A percentile compares a stretch with the other conserved stretches of the same genome.
Conservation (phyloP, 192 early-diverging fungal genomes). For the Backusella tarrabulga region DNA sequence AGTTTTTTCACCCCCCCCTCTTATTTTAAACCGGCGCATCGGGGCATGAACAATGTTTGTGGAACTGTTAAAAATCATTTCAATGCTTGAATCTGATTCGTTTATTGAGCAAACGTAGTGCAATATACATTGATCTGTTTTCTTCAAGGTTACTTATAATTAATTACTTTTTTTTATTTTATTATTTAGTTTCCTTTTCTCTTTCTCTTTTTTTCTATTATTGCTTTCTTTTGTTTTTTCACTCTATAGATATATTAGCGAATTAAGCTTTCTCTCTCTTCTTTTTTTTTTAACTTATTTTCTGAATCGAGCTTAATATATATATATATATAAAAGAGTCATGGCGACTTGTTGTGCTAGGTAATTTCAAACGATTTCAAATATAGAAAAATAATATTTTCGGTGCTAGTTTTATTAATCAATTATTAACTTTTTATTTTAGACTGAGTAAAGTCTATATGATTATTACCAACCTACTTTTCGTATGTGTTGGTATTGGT, state of each 20-base stretch:
- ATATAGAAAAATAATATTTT: not conserved
- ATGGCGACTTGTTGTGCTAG: constrained; percentile 14
- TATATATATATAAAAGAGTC: not conserved
- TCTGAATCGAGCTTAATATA: not conserved
- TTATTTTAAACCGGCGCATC: not conserved
- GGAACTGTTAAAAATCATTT: not conserved
- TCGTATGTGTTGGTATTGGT: constrained; percentile 21
- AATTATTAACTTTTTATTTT: constrained; percentile 2
- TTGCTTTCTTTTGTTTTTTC: not conserved
- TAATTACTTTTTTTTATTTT: not conserved
- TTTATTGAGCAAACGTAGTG: not conserved
- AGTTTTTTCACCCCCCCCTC: not conserved
- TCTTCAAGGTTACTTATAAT: not conserved
- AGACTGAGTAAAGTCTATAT: constrained; percentile 33
- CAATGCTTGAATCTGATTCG: not conserved
- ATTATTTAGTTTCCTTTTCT: not conserved
- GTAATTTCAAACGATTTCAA: not conserved
- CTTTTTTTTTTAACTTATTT: not conserved
- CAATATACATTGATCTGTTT: not conserved
- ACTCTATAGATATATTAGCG: not conserved
- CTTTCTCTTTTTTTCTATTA: not conserved
- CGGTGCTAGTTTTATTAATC: constrained; percentile 11
- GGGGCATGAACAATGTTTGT: not conserved
- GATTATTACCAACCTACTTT: constrained; percentile 27
- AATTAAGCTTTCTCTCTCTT: not conserved